Base-by-base conservation (phyloP, 805 yeast species). In the Saccharomycopsis fermentans region DNA sequence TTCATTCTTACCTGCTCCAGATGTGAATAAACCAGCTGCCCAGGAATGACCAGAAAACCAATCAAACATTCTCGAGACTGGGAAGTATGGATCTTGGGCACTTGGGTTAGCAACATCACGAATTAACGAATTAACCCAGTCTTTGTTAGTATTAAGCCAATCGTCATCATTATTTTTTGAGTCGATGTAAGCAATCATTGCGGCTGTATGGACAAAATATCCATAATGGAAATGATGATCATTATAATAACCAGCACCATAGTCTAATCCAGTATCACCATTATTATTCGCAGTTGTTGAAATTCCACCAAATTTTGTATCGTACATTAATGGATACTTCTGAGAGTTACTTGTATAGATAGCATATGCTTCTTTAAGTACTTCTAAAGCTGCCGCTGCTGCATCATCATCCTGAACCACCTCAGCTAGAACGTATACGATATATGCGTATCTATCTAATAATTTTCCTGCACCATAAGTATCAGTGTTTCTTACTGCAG, bases 11-110 rank as follows among this genome's bases (percentile, higher is more conserved):
- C 91, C 90, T 67, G 84, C 88, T 1, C 79, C 81, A 51, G 81
- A 74, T 12, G 76, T 79, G 65, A 77, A 80, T 24, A 86, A 66
- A 2, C 92, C 92, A 62, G 80, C 78, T 8, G 91, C 90, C 83
- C 87, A 84, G 32, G 87, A 80, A 66, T 86, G 92, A 6, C 92
- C 91, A 62, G 75, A 71, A 70, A 70, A 86, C 81, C 87, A 86
- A 68, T 86, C 90, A 70, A 86, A 87, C 58, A 76, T 73, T 61
- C 91, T 76, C 47, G 77, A 81, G 9, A 77, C 80, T 2, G 92
- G 91, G 75, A 84, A 86, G 61, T 76, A 77, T 1, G 67, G 36
- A 63, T 83, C 88, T 19, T 70, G 69, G 2, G 66, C 63, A 16
- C 79, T 72, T 5, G 91, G 89, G 65, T 84, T 84, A 48, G 86